Evolutionary conservation across 2,329 filamentous ascomycete genomes (phyloP), one percentile per base, ranked within the genome.

Genomic region (Colletotrichum kahawae): DNA sequence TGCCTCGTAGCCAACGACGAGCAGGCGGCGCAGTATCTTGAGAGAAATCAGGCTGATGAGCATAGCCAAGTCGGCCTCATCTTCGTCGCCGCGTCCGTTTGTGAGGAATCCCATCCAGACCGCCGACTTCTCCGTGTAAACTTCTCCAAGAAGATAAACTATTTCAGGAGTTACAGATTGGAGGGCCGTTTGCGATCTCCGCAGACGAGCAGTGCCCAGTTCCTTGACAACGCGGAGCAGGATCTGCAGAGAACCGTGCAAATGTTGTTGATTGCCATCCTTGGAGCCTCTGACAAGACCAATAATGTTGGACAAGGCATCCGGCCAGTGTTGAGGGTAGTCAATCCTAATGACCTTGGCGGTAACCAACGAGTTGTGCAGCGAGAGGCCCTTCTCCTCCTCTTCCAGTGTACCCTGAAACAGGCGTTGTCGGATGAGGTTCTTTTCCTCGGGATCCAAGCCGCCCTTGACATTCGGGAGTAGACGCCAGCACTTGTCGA

Each of bases 161-260:
- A 98, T 91, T 82, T 98, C 95, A 0, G 96, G 95, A 0, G 95
- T 92, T 34, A 95, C 90, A 2, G 92, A 91, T 78, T 97, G 94
- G 18, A 99, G 87, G 48, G 92, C 93, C 2, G 93, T 92, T 80
- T 96, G 92, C 0, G 93, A 95, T 77, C 91, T 92, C 71, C 92
- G 90, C 63, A 98, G 84, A 57, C 95, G 90, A 4, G 94, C 96
- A 0, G 94, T 96, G 1, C 94, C 93, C 7, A 98, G 87, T 82
- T 98, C 97, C 85, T 98, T 99, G 80, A 98, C 92, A 33, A 98
- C 92, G 63, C 96, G 93, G 16, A 98, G 88, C 13, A 98, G 87
- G 14, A 98, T 92, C 67, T 95, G 88, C 57, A 98, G 89, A 9
- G 92, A 90, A 63, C 95, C 92, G 29, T 91, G 89, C 4, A 98